Percentiles rank a stretch among this genome's conserved stretches.
phyloP scores from a whole-genome alignment of 345 rosid species.

The Nephelium lappaceum region DNA sequence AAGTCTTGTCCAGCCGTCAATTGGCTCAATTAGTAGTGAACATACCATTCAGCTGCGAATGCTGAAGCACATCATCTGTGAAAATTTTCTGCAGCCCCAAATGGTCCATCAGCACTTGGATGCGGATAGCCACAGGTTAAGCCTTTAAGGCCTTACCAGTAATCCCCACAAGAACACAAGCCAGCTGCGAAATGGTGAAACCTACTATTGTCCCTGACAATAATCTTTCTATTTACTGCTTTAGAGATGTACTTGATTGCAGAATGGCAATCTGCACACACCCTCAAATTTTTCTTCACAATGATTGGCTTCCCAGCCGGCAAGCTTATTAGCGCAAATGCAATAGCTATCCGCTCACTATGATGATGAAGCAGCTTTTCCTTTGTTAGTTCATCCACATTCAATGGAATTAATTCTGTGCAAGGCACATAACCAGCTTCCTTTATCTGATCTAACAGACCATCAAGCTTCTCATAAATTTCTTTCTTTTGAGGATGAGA shows the following conservation, averaged over 20 bases:
- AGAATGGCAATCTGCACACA: slow-evolving; percentile 12
- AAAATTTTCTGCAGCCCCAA: neutral
- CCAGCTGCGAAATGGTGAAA: slow-evolving; percentile 15
- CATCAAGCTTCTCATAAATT: slow-evolving; percentile 3
- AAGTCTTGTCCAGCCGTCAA: neutral
- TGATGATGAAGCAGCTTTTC: slow-evolving; percentile 16
- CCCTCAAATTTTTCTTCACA: slow-evolving; percentile 13
- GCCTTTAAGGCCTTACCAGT: neutral
- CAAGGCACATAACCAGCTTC: slow-evolving; percentile 8
- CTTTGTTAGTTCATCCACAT: neutral
- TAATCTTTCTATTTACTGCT: neutral
- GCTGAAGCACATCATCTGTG: neutral
- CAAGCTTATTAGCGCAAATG: slow-evolving; percentile 11
- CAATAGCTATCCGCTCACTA: slow-evolving; percentile 15
- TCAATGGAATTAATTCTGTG: neutral
- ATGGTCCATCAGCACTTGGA: too few species aligned
- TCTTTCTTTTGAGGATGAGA: slow-evolving; percentile 12
- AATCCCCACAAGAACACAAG: slow-evolving; percentile 9
- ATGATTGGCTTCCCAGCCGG: slow-evolving; percentile 11
- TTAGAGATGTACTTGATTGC: slow-evolving; percentile 16
- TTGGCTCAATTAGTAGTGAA: neutral
- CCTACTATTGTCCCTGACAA: slow-evolving; percentile 15
- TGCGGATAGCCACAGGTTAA: neutral
- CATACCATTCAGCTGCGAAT: neutral
- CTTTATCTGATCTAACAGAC: slow-evolving; percentile 13